Base-by-base conservation (phyloP, 441 rosid genomes). In the Dalechampia spathulata region DNA sequence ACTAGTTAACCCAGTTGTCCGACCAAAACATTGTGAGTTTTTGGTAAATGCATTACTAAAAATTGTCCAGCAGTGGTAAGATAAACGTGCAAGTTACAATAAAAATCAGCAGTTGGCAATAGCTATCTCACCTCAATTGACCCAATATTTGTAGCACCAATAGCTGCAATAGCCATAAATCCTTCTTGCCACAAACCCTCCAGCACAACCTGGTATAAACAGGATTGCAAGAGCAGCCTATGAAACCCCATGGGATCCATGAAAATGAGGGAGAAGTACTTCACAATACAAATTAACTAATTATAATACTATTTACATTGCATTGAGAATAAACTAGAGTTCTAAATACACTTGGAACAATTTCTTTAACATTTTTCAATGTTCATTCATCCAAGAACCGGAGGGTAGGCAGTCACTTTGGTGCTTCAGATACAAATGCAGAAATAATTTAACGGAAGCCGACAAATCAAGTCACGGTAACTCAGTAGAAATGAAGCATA, bases 81-180 rank as follows among this genome's bases (percentile, higher is more conserved):
- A 21, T 14, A 16, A 21, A 12, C 15, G 23, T 12, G 12, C 8
- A n/a, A 11, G 27, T 4, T 36, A 10, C 16, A 21, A 19, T 42
- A 6, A 28, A 41, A 42, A 21, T 12, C 4, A 19, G n/a, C 45
- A 45, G 2, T 52, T 48, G 41, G 6, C 3, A 26, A 54, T 48
- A 41, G 75, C 62, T 45, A 70, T 0, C 58, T 47, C 58, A 93
- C 99, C 93, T 93, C 80, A 64, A 93, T 90, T 8, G 99, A 93
- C 32, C 99, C 99, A 68, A 90, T 82, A 73, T 81, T 93, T 49
- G 96, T 93, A 9, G 97, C 95, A 55, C 99, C 97, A 58, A 93
- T 67, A 30, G 96, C 97, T 45, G 90, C 97, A 55, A 93, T 74
- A 44, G 95, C 95, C 91, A 93, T 78, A 68, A 72, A 87, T 26